Percentiles rank a stretch among this genome's conserved stretches.
phyloP scores from a whole-genome alignment of 208 protist species.

The Phytomonas sp. region DNA sequence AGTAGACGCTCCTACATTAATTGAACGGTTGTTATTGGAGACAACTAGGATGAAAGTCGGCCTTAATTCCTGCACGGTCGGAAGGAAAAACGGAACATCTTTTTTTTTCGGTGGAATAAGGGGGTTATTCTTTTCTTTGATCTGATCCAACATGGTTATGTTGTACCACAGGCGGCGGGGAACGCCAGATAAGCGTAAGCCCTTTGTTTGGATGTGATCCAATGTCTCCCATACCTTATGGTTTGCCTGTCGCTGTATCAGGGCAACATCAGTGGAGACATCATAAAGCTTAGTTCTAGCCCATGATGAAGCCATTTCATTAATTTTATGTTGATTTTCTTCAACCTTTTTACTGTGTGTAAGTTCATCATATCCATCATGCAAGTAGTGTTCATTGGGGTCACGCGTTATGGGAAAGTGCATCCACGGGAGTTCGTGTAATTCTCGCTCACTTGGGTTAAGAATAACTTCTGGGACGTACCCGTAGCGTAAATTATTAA shows the following conservation, averaged over 20 bases:
- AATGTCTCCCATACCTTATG: constrained; percentile 30
- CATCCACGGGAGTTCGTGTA: constrained; percentile 51
- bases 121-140: constrained; percentile 86
- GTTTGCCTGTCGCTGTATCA: constrained; percentile 31
- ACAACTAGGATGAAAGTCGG: constrained; percentile 75
- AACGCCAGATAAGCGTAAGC: constrained; percentile 57
- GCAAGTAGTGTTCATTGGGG: constrained; percentile 26
- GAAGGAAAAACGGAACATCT: constrained; percentile 88
- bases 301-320: constrained; percentile 8
- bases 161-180: constrained; percentile 72
- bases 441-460: constrained; percentile 24
- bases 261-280: constrained; percentile 45
- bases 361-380: constrained; percentile 17
- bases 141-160: constrained; percentile 79
- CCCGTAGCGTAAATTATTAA: constrained; percentile 86
- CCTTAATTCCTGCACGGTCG: constrained; percentile 68
- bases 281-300: constrained; percentile 61
- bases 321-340: not conserved
- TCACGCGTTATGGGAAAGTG: constrained; percentile 77
- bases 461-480: constrained; percentile 73
- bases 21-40: constrained; percentile 10
- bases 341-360: constrained; percentile 4
- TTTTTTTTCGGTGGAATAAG: constrained; percentile 86
- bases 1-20: not conserved
- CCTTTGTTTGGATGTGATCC: constrained; percentile 45